Evolutionary conservation across 257 asterid species (phyloP), one percentile per base, ranked within the genome.

Genomic region (Rhazya stricta): DNA sequence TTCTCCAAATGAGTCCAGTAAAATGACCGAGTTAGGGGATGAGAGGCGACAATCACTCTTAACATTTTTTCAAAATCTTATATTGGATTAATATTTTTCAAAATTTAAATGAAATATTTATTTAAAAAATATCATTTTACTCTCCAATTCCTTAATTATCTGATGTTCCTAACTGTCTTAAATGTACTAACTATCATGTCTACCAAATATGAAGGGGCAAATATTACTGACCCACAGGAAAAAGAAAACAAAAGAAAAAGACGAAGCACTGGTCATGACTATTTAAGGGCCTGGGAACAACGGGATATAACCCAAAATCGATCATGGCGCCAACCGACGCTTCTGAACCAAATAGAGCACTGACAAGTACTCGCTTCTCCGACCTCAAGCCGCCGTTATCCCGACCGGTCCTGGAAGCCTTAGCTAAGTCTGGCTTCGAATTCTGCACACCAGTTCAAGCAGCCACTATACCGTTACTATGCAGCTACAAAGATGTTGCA

Each of bases 391-490:
- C 97, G 72, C 92, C 87, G 27, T 87, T 95, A 2, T 89, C 98
- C n/a, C 85, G 81, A 29, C 78, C 89, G 43, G 94, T 94, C 27
- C 83, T 94, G 12, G 88, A 89, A 72, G 97, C 91, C 18, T 84
- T 94, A 37, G 78, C 80, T 9, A 58, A 46, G 0, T 84, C 85
- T 56, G 96, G 92, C 12, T 94, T 94, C 80, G 91, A 89, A 45
- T 94, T 85, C 88, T 94, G 97, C 75, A 92, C 99, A 0, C 99
- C 99, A 27, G 97, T 94, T 76, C 97, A 94, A 82, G 97, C 96
- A 56, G 89, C 89, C 84, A 92, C 99, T 69, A 90, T 94, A 65
- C 98, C 97, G 51, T 75, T 91, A 76, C 92, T 94, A 29, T 90
- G 96, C 89, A 73, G 75, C 87, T 85, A 85, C 88, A 92, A 89